Evolutionary conservation across 352 stramenopile genomes (phyloP).

Genomic region (Phytophthora sp.): DNA sequence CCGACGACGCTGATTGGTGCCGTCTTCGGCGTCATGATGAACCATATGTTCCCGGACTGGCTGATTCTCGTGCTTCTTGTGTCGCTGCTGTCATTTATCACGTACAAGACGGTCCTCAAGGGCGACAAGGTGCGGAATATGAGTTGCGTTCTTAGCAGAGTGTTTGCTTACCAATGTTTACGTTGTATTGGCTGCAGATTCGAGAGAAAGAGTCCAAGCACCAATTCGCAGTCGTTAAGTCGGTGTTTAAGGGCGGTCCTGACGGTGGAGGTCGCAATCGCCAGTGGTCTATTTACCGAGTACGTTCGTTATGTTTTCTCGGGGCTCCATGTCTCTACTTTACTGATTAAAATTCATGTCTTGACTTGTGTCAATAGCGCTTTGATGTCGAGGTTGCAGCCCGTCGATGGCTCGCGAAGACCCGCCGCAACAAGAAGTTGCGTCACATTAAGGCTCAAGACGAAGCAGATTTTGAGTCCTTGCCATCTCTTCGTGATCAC

Average conservation of each 20-base stretch:
- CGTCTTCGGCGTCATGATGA: slow-evolving; percentile 87
- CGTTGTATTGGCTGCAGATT: slow-evolving; percentile 42
- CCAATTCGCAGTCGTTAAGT: slow-evolving; percentile 55
- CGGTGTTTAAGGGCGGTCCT: slow-evolving; percentile 52
- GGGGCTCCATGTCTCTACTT: no score
- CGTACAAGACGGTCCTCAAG: slow-evolving; percentile 77
- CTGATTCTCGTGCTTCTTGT: slow-evolving; percentile 81
- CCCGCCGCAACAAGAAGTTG: slow-evolving; percentile 59
- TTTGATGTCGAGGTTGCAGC: slow-evolving; percentile 71
- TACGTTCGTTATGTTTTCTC: no score
- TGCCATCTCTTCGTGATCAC: slow-evolving; percentile 50
- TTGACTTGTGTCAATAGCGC: slow-evolving; percentile 40
- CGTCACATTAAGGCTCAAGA: slow-evolving; percentile 54
- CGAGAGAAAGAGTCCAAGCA: slow-evolving; percentile 59
- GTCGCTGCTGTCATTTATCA: slow-evolving; percentile 76
- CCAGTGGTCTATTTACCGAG: slow-evolving; percentile 74
- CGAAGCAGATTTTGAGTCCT: slow-evolving; percentile 67
- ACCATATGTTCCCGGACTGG: slow-evolving; percentile 85
- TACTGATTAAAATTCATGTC: not conserved
- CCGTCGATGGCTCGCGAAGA: slow-evolving; percentile 65
- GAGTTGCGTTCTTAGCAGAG: not conserved
- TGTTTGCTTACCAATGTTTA: not conserved
- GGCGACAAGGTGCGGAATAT: slow-evolving; percentile 77
- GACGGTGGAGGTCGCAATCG: slow-evolving; percentile 50
- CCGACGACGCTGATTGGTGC: slow-evolving; percentile 87